phyloP scores from a whole-genome alignment of 352 stramenopile genomes.

The Phytophthora meadii region DNA sequence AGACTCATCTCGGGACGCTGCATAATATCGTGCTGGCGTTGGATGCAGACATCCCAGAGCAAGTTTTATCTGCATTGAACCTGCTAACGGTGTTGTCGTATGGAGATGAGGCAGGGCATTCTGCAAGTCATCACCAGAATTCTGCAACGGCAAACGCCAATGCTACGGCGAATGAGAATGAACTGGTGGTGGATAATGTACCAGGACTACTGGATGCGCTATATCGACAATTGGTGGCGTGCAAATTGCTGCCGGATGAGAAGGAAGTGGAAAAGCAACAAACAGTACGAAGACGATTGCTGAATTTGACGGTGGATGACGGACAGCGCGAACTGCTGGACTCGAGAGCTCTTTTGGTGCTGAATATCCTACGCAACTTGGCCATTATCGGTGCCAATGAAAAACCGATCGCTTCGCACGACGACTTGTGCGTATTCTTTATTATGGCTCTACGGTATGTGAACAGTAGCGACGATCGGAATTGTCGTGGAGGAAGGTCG shows the following conservation, averaged over 20 bases:
- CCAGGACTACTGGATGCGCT: constrained; percentile 78
- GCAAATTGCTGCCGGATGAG: constrained; percentile 53
- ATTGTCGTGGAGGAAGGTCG: constrained; percentile 27
- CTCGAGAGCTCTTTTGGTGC: constrained; percentile 56
- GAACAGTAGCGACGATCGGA: constrained; percentile 32
- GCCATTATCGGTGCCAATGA: constrained; percentile 79
- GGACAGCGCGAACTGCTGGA: constrained; percentile 66
- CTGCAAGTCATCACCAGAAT: constrained; percentile 31
- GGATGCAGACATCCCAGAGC: constrained; percentile 63
- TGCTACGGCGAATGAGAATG: constrained; percentile 51
- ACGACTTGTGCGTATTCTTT: constrained; percentile 68
- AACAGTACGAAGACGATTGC: constrained; percentile 38
- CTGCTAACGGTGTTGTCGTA: constrained; percentile 80
- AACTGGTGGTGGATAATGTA: constrained; percentile 72
- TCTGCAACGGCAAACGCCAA: constrained; percentile 25
- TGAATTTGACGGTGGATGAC: constrained; percentile 51
- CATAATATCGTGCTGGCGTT: constrained; percentile 77
- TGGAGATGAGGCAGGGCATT: constrained; percentile 25
- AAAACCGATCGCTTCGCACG: constrained; percentile 65
- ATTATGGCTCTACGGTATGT: constrained; percentile 66
- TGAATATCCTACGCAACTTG: constrained; percentile 86
- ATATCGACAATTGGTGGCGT: constrained; percentile 69
- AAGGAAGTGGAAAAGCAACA: constrained; percentile 23
- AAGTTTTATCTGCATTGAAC: constrained; percentile 70
- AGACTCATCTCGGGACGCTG: constrained; percentile 60